Base-by-base conservation (phyloP, 306 rosid species). In the Hippophae gyantsensis region DNA sequence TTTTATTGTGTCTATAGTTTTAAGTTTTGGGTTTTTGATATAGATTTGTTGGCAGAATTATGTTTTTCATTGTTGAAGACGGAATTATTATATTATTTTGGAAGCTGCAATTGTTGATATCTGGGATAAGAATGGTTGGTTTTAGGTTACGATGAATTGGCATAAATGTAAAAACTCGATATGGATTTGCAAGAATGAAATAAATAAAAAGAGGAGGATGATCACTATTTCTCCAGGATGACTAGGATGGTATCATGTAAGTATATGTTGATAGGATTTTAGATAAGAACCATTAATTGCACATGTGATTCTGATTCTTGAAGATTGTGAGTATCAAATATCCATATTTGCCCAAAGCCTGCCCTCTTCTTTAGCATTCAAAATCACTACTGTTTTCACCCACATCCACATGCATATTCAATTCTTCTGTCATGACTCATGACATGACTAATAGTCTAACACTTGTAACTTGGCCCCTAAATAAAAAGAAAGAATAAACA, bases 221-320 rank as follows among this genome's bases (percentile, higher is more conserved):
- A 18, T 18, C 23, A 18, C 23, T 18, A 18, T 18, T 18, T 18
- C 23, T 18, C 23, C 1, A 18, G 23, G 23, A 18, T 0, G 1
- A 18, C 23, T 18, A 18, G 23, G 23, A 18, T 18, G 23, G 23
- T 18, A 18, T 18, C 23, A 18, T 18, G 23, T 43, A 14, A 7
- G 9, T 13, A 12, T n/a, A 5, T 51, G 52, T 67, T 54, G 44
- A 18, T 13, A 43, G 54, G 54, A 13, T 18, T 18, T 18, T 18
- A 12, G 45, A 50, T 11, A 62, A 71, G 67, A 54, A 67, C 14
- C 76, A 72, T 76, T 70, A 56, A 57, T 18, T 58, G 68, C 67
- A 23, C 77, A 71, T 76, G 74, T 51, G 68, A 53, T 11, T 10
- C 62, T 50, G 65, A 61, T 57, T 56, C 59, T 43, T 65, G 65